These are phyloP conservation scores for Fusarium zealandicum DNA, from an alignment of 2,329 filamentous ascomycete species.

Conservation along the genomic window DNA sequence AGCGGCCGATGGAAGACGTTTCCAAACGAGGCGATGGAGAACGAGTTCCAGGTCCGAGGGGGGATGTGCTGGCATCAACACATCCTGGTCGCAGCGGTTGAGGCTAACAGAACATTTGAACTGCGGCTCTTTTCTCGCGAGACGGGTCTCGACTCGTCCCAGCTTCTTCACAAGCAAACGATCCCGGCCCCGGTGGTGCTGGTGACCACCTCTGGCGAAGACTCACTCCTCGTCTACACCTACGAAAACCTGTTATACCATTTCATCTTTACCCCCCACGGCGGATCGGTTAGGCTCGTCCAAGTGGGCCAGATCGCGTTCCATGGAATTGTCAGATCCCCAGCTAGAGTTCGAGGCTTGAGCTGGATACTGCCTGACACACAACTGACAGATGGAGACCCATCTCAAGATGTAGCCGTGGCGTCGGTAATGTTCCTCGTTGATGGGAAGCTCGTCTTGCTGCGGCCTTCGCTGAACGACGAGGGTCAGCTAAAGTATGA, in stretches of 20 bases:
- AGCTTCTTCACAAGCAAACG: conserved; percentile 77
- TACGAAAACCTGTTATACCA: conserved; percentile 96
- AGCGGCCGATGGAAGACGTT: conserved; percentile 98
- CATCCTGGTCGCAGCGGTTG: conserved; percentile 91
- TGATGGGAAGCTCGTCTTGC: conserved; percentile 91
- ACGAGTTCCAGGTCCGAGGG: conserved; percentile 89
- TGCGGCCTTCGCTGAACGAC: conserved; percentile 85
- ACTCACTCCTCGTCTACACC: conserved; percentile 95
- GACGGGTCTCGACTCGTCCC: conserved; percentile 73
- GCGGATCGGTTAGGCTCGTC: conserved; percentile 76
- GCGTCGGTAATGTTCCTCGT: conserved; percentile 96
- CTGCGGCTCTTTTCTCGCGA: conserved; percentile 94
- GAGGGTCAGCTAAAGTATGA: conserved; percentile 92
- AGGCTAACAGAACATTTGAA: conserved; percentile 81
- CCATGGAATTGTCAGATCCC: conserved; percentile 93
- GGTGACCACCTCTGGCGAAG: conserved; percentile 86
- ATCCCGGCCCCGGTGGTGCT: conserved; percentile 89
- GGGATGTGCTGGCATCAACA: conserved; percentile 99
- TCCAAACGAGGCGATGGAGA: conserved; percentile 78
- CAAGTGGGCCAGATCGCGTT: conserved; percentile 99
- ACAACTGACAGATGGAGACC: conserved; percentile 88
- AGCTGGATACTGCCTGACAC: conserved; percentile 96
- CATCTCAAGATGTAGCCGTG: conserved; percentile 91
- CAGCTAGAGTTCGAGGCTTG: conserved; percentile 87
- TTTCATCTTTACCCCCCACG: conserved; percentile 81